Evolutionary conservation across 2,329 filamentous ascomycete species (phyloP).

Genomic region (Ceratocystis eucalypticola): DNA sequence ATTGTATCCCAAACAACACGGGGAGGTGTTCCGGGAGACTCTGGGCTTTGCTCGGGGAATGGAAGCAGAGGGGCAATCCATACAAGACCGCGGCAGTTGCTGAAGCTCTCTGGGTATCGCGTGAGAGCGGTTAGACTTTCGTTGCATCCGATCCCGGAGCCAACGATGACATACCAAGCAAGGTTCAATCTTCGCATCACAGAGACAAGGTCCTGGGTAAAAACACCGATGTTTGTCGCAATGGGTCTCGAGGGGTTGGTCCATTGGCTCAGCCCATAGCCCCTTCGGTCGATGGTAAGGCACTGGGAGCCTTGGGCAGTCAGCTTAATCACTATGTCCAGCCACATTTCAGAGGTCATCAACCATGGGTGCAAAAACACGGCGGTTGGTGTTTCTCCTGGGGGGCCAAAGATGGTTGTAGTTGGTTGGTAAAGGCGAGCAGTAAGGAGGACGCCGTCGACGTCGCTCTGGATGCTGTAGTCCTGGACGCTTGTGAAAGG

Average conservation of each 20-base stretch:
- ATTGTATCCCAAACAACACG: conserved; percentile 6
- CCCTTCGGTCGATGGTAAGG: conserved; percentile 8
- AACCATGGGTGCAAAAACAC: conserved; percentile 14
- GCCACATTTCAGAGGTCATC: conserved; percentile 10
- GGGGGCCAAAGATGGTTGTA: not conserved
- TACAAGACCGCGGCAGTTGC: conserved; percentile 4
- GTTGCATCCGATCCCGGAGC: conserved; percentile 16
- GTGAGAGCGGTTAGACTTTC: conserved; percentile 4
- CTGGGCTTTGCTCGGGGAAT: not conserved
- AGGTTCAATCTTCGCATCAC: not conserved
- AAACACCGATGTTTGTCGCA: not conserved
- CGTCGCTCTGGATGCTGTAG: not conserved
- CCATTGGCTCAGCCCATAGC: conserved; percentile 8
- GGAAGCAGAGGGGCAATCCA: conserved; percentile 11
- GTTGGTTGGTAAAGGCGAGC: not conserved
- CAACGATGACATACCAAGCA: conserved; percentile 2
- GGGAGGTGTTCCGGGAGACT: not conserved
- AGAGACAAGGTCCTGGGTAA: not conserved
- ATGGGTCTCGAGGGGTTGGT: not conserved
- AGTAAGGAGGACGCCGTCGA: not conserved
- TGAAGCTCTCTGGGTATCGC: conserved; percentile 1
- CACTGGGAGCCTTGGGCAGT: not conserved
- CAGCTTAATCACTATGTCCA: not conserved
- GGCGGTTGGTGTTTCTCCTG: not conserved
- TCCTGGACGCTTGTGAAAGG: not conserved